These are phyloP conservation scores for Sugiyamaella sp. DNA, from an alignment of 1,139 yeast genomes.

Conservation along the genomic window DNA sequence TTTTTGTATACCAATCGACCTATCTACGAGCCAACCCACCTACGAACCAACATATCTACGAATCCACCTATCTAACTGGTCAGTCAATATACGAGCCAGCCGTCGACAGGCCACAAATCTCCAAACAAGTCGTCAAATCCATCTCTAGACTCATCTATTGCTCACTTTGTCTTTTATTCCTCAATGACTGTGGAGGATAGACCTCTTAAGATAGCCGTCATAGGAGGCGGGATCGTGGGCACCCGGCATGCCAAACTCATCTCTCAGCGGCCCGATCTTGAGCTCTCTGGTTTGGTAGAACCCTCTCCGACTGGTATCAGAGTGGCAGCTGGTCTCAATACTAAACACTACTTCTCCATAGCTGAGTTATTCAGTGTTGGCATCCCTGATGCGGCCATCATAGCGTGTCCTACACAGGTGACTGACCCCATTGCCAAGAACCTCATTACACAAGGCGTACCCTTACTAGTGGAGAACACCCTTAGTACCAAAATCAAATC, in stretches of 20 bases:
- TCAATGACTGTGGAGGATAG: slow-evolving; percentile 14
- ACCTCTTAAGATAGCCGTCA: slow-evolving; percentile 11
- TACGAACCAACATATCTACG: too few relatives aligned
- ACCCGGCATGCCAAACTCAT: slow-evolving; percentile 14
- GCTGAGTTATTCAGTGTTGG: slow-evolving; percentile 1
- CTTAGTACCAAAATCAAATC: slow-evolving; percentile 10
- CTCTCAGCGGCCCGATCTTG: slow-evolving; percentile 2
- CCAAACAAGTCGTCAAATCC: too few relatives aligned
- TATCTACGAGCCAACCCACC: too few relatives aligned
- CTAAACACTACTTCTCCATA: slow-evolving; percentile 7
- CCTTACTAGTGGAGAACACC: slow-evolving; percentile 12
- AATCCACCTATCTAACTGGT: too few relatives aligned
- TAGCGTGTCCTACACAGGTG: slow-evolving; percentile 13
- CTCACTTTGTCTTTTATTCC: too few relatives aligned
- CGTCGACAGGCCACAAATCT: too few relatives aligned
- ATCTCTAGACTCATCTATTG: too few relatives aligned
- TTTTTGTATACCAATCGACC: too few relatives aligned
- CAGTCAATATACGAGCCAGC: too few relatives aligned
- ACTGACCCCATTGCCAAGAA: slow-evolving; percentile 7
- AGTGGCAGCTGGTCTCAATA: slow-evolving; percentile 8
- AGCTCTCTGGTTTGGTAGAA: slow-evolving; percentile 10
- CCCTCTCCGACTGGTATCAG: slow-evolving; percentile 14
- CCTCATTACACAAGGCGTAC: slow-evolving; percentile 8
- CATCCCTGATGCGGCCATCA: slow-evolving; percentile 11
- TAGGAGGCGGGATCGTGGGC: slow-evolving; percentile 17